A percentile compares a stretch with the other conserved stretches of the same genome.
These are phyloP conservation scores for Colletotrichum sojae DNA, from an alignment of 2,329 filamentous ascomycete species.

Conservation along the genomic window DNA sequence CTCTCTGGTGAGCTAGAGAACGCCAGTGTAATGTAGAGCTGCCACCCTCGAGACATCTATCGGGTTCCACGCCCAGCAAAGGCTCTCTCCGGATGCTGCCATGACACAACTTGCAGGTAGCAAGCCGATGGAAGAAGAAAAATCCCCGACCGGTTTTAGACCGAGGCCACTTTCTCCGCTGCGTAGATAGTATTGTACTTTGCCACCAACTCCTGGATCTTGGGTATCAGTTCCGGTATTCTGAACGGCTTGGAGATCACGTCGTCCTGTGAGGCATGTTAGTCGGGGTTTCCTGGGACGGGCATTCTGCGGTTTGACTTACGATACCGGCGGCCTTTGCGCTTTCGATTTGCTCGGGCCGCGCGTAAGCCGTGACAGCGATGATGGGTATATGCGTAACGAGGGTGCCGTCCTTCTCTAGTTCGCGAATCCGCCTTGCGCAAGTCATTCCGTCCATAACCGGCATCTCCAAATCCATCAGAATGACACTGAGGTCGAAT, in stretches of 20 bases:
- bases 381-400: constrained; percentile 81
- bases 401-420: constrained; percentile 74
- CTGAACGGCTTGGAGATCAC: constrained; percentile 86
- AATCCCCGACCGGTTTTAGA: background rate
- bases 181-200: constrained; percentile 55
- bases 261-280: constrained; percentile 67
- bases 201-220: constrained; percentile 71
- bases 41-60: background rate
- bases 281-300: background rate
- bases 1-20: constrained; percentile 10
- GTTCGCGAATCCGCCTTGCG: constrained; percentile 76
- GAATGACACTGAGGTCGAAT: constrained; percentile 74
- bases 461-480: constrained; percentile 90
- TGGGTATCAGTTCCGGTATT: constrained; percentile 78
- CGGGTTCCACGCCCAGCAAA: background rate
- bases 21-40: constrained; percentile 1
- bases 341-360: constrained; percentile 79
- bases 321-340: constrained; percentile 82
- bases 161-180: constrained; percentile 22
- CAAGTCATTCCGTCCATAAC: constrained; percentile 87
- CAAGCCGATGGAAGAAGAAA: constrained; percentile 18
- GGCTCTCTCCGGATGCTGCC: background rate
- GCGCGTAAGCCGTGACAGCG: constrained; percentile 86
- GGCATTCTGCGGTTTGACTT: constrained; percentile 51
- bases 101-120: background rate